phyloP scores from a whole-genome alignment of 2,329 filamentous ascomycete species.

The Aurifilum marmelostoma region DNA sequence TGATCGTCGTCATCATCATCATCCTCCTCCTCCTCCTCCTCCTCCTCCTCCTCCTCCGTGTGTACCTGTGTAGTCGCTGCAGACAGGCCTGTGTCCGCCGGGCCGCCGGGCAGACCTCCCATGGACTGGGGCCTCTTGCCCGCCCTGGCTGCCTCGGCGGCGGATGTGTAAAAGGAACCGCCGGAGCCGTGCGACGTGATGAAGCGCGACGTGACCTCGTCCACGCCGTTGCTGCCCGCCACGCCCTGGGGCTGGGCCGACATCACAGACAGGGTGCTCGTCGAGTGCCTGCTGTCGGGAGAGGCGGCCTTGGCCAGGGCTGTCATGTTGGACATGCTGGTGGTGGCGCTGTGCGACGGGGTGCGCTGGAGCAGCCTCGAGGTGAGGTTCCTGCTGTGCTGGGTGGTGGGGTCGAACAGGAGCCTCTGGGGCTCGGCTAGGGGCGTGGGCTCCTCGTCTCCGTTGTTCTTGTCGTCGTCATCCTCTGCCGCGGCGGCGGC shows the following conservation, averaged over 20 bases:
- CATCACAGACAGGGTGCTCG: slow-evolving; percentile 41
- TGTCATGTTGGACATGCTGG: slow-evolving; percentile 66
- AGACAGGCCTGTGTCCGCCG: slow-evolving; percentile 28
- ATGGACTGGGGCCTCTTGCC: slow-evolving; percentile 46
- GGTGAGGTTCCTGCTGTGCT: slow-evolving; percentile 68
- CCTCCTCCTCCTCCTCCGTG: slow-evolving; percentile 32
- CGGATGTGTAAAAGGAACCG: slow-evolving; percentile 54
- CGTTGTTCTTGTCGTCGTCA: slow-evolving; percentile 18
- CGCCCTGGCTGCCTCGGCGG: slow-evolving; percentile 34
- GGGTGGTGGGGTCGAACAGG: slow-evolving; percentile 45
- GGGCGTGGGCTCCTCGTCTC: slow-evolving; percentile 28
- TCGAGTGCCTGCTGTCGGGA: slow-evolving; percentile 34
- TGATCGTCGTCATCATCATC: background rate
- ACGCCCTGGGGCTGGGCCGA: slow-evolving; percentile 33
- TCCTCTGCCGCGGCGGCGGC: slow-evolving; percentile 30
- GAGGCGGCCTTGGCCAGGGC: slow-evolving; percentile 52
- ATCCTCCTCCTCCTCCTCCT: slow-evolving; percentile 33
- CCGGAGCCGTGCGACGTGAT: slow-evolving; percentile 51
- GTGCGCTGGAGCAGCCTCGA: slow-evolving; percentile 68
- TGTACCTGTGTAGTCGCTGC: slow-evolving; percentile 24
- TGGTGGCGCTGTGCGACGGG: slow-evolving; percentile 63
- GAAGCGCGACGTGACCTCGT: slow-evolving; percentile 62
- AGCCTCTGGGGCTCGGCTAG: slow-evolving; percentile 30
- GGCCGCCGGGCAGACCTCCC: slow-evolving; percentile 40
- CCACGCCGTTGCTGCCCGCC: slow-evolving; percentile 47